These are phyloP conservation scores for Fusarium mangiferae DNA, from an alignment of 2,329 filamentous ascomycete species.

Conservation along the genomic window DNA sequence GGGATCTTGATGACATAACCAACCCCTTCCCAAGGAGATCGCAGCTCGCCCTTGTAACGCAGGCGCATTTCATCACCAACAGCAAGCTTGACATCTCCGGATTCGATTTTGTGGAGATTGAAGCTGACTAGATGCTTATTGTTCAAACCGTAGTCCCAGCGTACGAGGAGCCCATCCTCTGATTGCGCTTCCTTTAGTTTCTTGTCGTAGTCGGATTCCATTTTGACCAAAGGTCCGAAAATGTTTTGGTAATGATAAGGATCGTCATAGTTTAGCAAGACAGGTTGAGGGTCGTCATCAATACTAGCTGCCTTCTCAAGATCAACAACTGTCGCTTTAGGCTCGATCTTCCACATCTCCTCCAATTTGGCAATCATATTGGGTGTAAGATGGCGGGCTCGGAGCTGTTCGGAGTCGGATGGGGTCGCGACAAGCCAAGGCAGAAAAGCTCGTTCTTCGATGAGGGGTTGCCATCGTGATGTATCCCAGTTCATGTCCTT, in stretches of 20 bases:
- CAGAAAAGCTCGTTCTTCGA: conserved; percentile 95
- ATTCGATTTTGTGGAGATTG: conserved; percentile 94
- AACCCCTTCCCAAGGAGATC: conserved; percentile 94
- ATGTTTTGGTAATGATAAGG: conserved; percentile 99
- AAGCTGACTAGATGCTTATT: conserved; percentile 98
- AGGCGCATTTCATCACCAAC: conserved; percentile 99
- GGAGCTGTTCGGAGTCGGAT: conserved; percentile 93
- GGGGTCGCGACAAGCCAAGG: conserved; percentile 92
- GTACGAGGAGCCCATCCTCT: conserved; percentile 92
- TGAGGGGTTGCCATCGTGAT: conserved; percentile 95
- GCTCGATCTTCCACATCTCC: conserved; percentile 98
- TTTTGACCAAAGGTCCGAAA: conserved; percentile 97
- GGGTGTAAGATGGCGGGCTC: conserved; percentile 90
- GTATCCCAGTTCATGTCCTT: conserved; percentile 99
- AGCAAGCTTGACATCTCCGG: conserved; percentile 96
- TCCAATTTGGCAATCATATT: conserved; percentile 97
- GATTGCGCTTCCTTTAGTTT: conserved; percentile 98
- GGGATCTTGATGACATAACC: conserved; percentile 99
- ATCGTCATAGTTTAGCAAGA: conserved; percentile 93
- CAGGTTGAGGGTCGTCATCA: conserved; percentile 94
- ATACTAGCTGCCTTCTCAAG: conserved; percentile 91
- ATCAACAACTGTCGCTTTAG: conserved; percentile 86
- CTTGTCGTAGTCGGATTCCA: conserved; percentile 98
- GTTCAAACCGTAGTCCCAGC: conserved; percentile 95
- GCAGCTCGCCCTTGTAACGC: conserved; percentile 94